Percentiles rank a stretch among this genome's conserved stretches.
Evolutionary conservation across 2,329 filamentous ascomycete genomes (phyloP).

Genomic region (Gaeumannomyces sp.): DNA sequence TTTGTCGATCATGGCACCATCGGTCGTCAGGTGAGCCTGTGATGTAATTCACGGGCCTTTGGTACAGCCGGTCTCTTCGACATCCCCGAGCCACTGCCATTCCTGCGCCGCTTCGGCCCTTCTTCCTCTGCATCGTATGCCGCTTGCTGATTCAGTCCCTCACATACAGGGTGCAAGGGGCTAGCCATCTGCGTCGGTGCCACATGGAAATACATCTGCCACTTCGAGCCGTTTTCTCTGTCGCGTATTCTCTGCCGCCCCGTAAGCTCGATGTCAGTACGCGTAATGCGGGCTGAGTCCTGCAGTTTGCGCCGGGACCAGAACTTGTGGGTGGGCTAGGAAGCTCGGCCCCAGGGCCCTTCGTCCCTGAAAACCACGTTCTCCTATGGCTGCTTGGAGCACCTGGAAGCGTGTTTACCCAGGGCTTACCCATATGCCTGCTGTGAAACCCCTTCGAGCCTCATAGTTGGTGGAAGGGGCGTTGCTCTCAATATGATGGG

Average conservation of each 20-base stretch:
- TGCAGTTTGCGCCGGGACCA: too few relatives aligned
- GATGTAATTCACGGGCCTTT: too few relatives aligned
- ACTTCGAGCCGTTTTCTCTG: neutral
- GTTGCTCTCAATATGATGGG: neutral
- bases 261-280: neutral
- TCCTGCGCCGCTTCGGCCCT: neutral
- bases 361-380: neutral
- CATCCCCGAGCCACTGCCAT: too few relatives aligned
- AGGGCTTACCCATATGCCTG: neutral
- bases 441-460: neutral
- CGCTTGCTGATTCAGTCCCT: neutral
- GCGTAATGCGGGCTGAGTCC: neutral
- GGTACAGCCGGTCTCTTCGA: too few relatives aligned
- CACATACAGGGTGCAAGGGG: neutral
- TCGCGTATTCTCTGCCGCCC: neutral
- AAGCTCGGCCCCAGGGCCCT: neutral
- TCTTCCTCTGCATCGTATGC: neutral
- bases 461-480: neutral
- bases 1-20: constrained; percentile 2
- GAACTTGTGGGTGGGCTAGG: neutral
- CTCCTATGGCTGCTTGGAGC: neutral
- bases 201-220: neutral
- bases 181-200: neutral
- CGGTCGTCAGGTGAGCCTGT: neutral
- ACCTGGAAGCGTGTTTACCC: neutral